These are phyloP conservation scores for Saturnispora dispora DNA, from an alignment of 805 yeast species.

Conservation along the genomic window DNA sequence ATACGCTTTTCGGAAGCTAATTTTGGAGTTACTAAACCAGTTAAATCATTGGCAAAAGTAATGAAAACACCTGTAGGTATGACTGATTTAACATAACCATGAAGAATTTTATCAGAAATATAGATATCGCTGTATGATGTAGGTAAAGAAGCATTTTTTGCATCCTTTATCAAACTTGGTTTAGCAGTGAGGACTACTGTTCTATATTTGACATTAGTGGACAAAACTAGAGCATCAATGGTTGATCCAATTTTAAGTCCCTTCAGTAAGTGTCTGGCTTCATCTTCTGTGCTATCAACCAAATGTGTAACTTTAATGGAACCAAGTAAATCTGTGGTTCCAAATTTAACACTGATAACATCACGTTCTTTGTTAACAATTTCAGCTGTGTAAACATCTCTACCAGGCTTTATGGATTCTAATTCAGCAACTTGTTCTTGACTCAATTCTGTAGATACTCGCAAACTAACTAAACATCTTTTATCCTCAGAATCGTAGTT, in stretches of 20 bases:
- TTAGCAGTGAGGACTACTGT: conserved; percentile 58
- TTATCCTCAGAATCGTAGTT: conserved; percentile 43
- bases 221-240: conserved; percentile 54
- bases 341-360: conserved; percentile 54
- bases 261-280: conserved; percentile 58
- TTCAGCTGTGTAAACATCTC: conserved; percentile 46
- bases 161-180: conserved; percentile 56
- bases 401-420: conserved; percentile 46
- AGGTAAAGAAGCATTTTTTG: conserved; percentile 48
- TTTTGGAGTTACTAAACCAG: conserved; percentile 75
- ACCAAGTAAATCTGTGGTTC: conserved; percentile 49
- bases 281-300: conserved; percentile 67
- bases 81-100: conserved; percentile 72
- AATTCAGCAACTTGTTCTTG: conserved; percentile 39
- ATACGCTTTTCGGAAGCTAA: conserved; percentile 49
- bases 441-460: conserved; percentile 47
- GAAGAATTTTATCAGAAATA: conserved; percentile 37
- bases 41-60: conserved; percentile 67
- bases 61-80: conserved; percentile 80
- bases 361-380: conserved; percentile 73
- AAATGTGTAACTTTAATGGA: conserved; percentile 66
- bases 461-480: conserved; percentile 65
- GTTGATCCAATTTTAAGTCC: conserved; percentile 52
- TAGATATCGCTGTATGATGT: conserved; percentile 47
- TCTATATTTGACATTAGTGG: conserved; percentile 52